A percentile compares a stretch with the other conserved stretches of the same genome.
These are phyloP conservation scores for Brettanomyces sp. DNA, from an alignment of 805 yeast species.

Conservation along the genomic window DNA sequence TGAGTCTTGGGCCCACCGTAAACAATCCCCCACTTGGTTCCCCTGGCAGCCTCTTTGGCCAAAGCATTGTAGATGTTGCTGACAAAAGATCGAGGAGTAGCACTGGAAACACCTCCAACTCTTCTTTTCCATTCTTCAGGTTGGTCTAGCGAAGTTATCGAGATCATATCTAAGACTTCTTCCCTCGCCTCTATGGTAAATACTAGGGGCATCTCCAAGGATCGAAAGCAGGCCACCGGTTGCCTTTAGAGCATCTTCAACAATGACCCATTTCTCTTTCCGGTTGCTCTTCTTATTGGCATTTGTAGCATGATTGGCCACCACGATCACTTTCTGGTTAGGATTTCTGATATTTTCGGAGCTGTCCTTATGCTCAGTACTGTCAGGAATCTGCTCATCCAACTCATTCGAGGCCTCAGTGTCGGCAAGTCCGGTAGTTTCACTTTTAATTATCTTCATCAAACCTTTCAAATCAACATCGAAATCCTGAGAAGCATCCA, in stretches of 20 bases:
- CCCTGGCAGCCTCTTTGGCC: slow-evolving; percentile 61
- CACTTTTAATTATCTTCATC: slow-evolving; percentile 29
- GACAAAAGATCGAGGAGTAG: slow-evolving; percentile 75
- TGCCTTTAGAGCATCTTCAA: slow-evolving; percentile 61
- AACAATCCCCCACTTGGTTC: slow-evolving; percentile 66
- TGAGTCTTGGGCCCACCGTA: slow-evolving; percentile 77
- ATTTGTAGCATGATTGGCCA: slow-evolving; percentile 74
- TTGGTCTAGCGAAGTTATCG: slow-evolving; percentile 63
- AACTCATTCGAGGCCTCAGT: not conserved
- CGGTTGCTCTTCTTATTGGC: slow-evolving; percentile 68
- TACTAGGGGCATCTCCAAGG: slow-evolving; percentile 60
- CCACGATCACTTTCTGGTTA: slow-evolving; percentile 50
- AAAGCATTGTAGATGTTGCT: slow-evolving; percentile 63
- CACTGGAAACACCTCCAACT: slow-evolving; percentile 72
- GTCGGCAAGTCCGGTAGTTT: slow-evolving; percentile 2
- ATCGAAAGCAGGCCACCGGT: slow-evolving; percentile 43
- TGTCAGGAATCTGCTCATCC: not conserved
- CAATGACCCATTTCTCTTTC: slow-evolving; percentile 67
- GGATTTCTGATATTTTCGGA: not conserved
- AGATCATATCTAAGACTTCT: slow-evolving; percentile 77
- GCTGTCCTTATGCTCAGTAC: not conserved
- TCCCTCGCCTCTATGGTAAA: slow-evolving; percentile 73
- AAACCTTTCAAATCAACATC: slow-evolving; percentile 72
- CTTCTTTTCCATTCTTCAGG: slow-evolving; percentile 79
- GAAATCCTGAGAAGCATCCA: slow-evolving; percentile 49